phyloP scores from a whole-genome alignment of 129 eudicot genomes.

The Chrysanthemum seticuspe region DNA sequence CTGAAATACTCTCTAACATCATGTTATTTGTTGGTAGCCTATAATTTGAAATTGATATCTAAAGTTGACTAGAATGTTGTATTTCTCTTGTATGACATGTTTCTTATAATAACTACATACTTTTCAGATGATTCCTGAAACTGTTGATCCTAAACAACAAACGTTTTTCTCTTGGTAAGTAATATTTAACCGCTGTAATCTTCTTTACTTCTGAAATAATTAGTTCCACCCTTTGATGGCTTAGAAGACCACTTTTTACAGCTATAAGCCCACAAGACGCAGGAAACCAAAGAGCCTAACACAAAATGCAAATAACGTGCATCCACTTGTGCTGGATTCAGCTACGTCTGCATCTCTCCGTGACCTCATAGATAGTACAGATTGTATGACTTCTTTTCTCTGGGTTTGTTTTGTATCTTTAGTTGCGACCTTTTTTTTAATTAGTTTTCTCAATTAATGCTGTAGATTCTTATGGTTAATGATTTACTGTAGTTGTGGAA shows the following conservation, averaged over 20 bases:
- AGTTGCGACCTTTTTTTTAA: background rate
- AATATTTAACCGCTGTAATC: background rate
- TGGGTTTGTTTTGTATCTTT: background rate
- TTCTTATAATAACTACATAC: slow-evolving; percentile 19
- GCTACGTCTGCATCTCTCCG: slow-evolving; percentile 43
- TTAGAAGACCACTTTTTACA: slow-evolving; percentile 32
- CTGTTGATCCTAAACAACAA: slow-evolving; percentile 72
- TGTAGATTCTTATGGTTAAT: background rate
- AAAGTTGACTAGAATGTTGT: background rate
- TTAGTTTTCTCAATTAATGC: background rate
- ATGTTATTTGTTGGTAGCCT: slow-evolving; percentile 19
- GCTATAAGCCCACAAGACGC: slow-evolving; percentile 55
- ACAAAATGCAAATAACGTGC: slow-evolving; percentile 63
- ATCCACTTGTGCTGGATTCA: slow-evolving; percentile 59
- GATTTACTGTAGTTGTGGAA: background rate
- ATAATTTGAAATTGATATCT: background rate
- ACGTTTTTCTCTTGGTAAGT: slow-evolving; percentile 71
- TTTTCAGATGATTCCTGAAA: slow-evolving; percentile 61
- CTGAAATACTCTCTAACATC: slow-evolving; percentile 1
- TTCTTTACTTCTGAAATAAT: slow-evolving; percentile 6
- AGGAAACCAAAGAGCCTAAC: slow-evolving; percentile 44
- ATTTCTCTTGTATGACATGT: background rate
- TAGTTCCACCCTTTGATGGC: background rate
- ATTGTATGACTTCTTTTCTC: slow-evolving; percentile 44
- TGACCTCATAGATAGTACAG: slow-evolving; percentile 51